These are phyloP conservation scores for Mrakia frigida DNA, from an alignment of 768 basidiomycete genomes.

Conservation along the genomic window DNA sequence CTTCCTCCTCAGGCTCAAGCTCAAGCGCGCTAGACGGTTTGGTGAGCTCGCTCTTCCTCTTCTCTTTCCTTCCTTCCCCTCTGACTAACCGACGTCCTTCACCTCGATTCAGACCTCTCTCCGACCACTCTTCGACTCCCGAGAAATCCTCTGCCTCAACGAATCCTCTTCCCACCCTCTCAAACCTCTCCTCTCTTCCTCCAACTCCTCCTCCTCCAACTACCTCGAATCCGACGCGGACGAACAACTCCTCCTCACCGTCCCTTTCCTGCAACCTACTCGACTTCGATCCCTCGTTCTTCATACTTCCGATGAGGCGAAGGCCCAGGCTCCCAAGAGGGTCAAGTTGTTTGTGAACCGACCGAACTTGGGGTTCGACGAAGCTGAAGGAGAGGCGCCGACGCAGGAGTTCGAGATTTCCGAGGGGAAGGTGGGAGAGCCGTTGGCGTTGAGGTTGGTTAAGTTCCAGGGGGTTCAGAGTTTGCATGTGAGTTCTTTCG, in stretches of 20 bases:
- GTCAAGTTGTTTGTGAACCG: conserved; percentile 63
- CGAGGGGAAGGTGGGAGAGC: conserved; percentile 48
- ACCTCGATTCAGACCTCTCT: conserved; percentile 45
- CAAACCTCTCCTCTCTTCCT: conserved; percentile 51
- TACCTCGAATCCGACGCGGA: conserved; percentile 66
- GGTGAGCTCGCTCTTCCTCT: conserved; percentile 2
- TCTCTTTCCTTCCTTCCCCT: neutral
- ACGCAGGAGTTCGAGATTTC: conserved; percentile 57
- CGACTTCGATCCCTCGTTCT: conserved; percentile 24
- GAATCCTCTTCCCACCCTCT: conserved; percentile 55
- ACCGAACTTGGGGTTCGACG: conserved; percentile 59
- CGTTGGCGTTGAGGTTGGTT: conserved; percentile 57
- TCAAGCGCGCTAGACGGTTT: conserved; percentile 32
- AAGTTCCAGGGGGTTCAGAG: conserved; percentile 65
- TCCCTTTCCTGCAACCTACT: conserved; percentile 29
- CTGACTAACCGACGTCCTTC: neutral
- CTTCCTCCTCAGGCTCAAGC: conserved; percentile 10
- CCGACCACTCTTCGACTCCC: conserved; percentile 47
- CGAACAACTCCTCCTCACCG: conserved; percentile 44
- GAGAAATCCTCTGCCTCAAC: conserved; percentile 66
- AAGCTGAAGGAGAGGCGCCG: conserved; percentile 52
- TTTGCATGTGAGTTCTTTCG: conserved; percentile 53
- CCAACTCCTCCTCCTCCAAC: conserved; percentile 39
- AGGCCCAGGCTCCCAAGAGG: conserved; percentile 53
- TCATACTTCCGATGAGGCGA: neutral